Evolutionary conservation across 305 asterid genomes (phyloP), one percentile per base, ranked within the genome.

Genomic region (Fraxinus platypoda): DNA sequence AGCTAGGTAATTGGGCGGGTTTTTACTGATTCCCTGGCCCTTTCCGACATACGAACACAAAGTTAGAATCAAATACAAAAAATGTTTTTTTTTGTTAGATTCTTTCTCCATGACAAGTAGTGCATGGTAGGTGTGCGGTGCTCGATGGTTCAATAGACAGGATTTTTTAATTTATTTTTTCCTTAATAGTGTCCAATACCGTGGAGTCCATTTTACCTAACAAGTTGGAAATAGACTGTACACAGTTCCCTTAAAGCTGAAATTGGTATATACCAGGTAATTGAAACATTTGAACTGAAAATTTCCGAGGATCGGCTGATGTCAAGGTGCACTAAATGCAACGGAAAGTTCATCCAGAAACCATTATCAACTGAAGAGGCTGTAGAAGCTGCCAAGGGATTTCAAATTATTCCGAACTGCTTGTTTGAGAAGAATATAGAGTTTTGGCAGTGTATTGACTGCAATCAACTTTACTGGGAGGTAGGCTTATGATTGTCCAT

Each of bases 391-490:
- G 93, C 96, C 13, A 93, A 95, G 87, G 98, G 98, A 83, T 95
- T 93, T 86, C 98, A 95, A 91, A 95, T 91, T 84, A 94, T 95
- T 85, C 99, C 99, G 37, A 92, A 90, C 71, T 95, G 99, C 85
- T 87, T 94, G 88, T 94, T 95, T 80, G 83, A 95, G 83, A 93
- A 87, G 87, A 93, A 94, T 82, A 76, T 94, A 57, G 95, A 93
- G 88, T 95, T 95, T 80, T 95, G 99, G 98, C 95, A 92, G 88
- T 95, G 97, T 88, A 93, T 80, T 91, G 97, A 94, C 86, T 95
- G 99, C 90, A 88, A 90, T 88, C 98, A 93, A 83, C 97, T 95
- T 77, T 95, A 95, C 88, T 95, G 99, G 99, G 99, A 95, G 98
- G 99, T 95, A 92, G 21, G 21, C 84, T 71, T 81, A 74, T 80